Base-by-base conservation (phyloP, 108 stramenopile species). In the Schizochytrium sp. region DNA sequence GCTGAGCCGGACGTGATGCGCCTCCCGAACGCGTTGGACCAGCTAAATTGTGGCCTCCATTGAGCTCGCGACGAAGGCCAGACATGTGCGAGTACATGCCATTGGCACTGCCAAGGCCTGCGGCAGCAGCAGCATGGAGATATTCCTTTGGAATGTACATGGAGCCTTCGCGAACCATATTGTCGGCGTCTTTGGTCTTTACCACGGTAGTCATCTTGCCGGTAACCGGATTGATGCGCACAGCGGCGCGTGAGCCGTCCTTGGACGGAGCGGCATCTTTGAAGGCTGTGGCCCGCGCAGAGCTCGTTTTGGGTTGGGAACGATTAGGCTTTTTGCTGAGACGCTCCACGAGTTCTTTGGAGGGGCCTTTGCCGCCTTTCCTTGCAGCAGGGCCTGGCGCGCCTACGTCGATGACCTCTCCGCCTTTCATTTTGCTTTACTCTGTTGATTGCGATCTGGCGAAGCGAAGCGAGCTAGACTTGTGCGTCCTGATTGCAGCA, bases 111-210 rank as follows among this genome's bases (percentile, higher is more conserved):
- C 76, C 76, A 45, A 83, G 76, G 19, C 76, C 76, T 1, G 76
- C 76, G 12, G 45, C 76, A 53, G 76, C 76, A 21, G 76, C 76
- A 25, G 76, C 76, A 23, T 83, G 76, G n/a, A 83, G 51, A 34
- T 83, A 83, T 4, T 83, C 76, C 51, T 83, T 83, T 23, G 76
- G 76, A 53, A 83, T 83, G 28, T 53, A 83, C 76, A 83, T 83
- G 76, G 76, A 83, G 19, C 76, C 76, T 83, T 83, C 76, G 3
- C 76, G 76, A 23, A 83, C 76, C 76, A 83, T 83, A 18, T 69
- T 41, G 51, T 83, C 51, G 6, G 45, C 51, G 51, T 53, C 76
- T 34, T 53, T 53, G 19, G 76, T 83, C 76, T 53, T 83, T 23
- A 4, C 51, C 3, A 83, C 76, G 28, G 76, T 53, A 1, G 76